A percentile compares a stretch with the other conserved stretches of the same genome.
Evolutionary conservation across 148 eudicot species (phyloP).

Genomic region (Camellia sinensis): DNA sequence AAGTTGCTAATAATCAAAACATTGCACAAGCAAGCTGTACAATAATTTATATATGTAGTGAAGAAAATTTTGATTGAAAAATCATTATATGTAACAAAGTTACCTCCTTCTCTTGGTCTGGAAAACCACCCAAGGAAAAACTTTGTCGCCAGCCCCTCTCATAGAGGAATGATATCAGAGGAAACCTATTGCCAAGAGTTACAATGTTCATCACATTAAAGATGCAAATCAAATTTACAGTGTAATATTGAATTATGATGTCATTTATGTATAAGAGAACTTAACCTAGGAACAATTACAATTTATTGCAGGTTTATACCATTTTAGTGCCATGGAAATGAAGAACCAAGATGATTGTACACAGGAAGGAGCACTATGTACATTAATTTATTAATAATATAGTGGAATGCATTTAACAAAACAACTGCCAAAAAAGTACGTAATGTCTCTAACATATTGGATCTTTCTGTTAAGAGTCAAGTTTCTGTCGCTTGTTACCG

Average conservation of each 20-base stretch:
- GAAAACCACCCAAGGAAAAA: conserved; percentile 73
- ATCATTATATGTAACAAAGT: not conserved
- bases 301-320: too few species aligned
- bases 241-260: not conserved
- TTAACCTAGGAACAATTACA: not conserved
- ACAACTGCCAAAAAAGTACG: not conserved
- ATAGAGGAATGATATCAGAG: conserved; percentile 71
- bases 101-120: conserved; percentile 87
- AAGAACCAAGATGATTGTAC: not conserved
- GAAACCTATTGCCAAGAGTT: conserved; percentile 35
- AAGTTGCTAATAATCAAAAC: not conserved
- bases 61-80: not conserved
- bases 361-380: not conserved
- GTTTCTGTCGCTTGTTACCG: not conserved
- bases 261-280: not conserved
- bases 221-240: not conserved
- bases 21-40: not conserved
- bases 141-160: conserved; percentile 99
- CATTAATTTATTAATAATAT: not conserved
- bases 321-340: not conserved
- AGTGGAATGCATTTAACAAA: not conserved
- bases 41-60: not conserved
- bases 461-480: not conserved
- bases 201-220: not conserved
- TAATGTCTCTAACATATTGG: not conserved